A percentile compares a stretch with the other conserved stretches of the same genome.
phyloP scores from a whole-genome alignment of 345 rosid genomes.

The Murraya koenigii region DNA sequence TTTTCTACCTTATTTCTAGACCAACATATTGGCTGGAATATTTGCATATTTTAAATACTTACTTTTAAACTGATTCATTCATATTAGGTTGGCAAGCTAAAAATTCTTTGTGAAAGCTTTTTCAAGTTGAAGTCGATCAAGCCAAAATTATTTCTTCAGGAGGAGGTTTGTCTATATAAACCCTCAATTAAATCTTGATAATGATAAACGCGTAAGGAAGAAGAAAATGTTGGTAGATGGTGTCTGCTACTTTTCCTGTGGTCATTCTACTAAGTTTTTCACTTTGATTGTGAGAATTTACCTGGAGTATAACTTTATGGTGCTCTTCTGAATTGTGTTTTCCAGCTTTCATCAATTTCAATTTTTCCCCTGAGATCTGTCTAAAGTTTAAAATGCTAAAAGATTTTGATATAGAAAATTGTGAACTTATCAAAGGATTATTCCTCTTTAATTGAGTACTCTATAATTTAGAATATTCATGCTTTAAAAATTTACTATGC shows the following conservation, averaged over 20 bases:
- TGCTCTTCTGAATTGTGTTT: not conserved
- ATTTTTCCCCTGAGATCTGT: not conserved
- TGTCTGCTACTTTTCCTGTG: not conserved
- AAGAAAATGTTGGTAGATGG: not conserved
- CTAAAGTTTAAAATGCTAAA: not conserved
- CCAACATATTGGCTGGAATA: not conserved
- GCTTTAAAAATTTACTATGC: not conserved
- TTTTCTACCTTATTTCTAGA: constrained; percentile 8
- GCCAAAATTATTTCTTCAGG: constrained; percentile 61
- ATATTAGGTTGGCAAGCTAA: constrained; percentile 78
- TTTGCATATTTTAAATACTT: not conserved
- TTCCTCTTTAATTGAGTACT: not conserved
- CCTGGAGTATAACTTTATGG: not conserved
- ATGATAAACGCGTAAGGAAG: not conserved
- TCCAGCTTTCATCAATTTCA: not conserved
- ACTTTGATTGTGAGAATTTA: not conserved
- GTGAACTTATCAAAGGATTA: not conserved
- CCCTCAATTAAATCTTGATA: not conserved
- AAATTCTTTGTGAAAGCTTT: constrained; percentile 72
- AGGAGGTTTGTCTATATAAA: constrained; percentile 54
- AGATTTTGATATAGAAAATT: no score
- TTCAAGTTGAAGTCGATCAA: constrained; percentile 61
- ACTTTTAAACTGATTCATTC: not conserved
- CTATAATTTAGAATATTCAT: not conserved
- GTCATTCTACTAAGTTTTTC: not conserved